A percentile compares a stretch with the other conserved stretches of the same genome.
Conservation (phyloP, 2,329 filamentous ascomycete genomes). For the Calonectria pseudoreteaudii region DNA sequence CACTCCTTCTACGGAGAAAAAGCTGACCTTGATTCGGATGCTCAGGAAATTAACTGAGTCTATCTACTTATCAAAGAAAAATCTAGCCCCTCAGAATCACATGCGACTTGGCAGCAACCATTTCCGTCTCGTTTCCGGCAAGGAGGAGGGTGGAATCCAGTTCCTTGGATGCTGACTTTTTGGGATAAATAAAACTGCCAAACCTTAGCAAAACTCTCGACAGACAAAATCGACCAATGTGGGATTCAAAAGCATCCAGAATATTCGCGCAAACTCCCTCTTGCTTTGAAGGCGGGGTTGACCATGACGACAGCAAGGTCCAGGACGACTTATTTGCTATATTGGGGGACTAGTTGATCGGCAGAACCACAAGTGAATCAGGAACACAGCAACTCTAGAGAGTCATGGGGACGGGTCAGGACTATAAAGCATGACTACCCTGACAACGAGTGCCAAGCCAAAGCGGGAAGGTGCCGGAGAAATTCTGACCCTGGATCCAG, state of each 20-base stretch:
- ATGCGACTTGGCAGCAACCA: not conserved
- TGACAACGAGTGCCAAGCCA: not conserved
- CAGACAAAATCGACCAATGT: not conserved
- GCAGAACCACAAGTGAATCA: not conserved
- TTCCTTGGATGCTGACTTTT: not conserved
- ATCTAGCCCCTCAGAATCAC: not conserved
- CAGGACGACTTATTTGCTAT: not conserved
- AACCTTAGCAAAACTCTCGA: not conserved
- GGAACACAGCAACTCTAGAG: not conserved
- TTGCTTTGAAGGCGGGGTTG: too few species aligned
- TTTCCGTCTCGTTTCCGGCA: not conserved
- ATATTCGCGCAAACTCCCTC: not conserved
- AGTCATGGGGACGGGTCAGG: not conserved
- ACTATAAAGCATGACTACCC: not conserved
- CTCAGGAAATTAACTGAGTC: not conserved
- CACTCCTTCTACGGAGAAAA: not conserved
- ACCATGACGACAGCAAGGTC: not conserved
- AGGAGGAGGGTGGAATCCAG: not conserved
- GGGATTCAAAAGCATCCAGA: not conserved
- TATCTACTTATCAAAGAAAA: not conserved
- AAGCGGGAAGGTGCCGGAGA: conserved; percentile 5
- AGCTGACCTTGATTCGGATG: not conserved
- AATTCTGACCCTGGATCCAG: not conserved
- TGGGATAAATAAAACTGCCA: not conserved
- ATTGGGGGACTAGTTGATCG: not conserved